Evolutionary conservation across 352 stramenopile species (phyloP).

Genomic region (Pythium aristosporum): DNA sequence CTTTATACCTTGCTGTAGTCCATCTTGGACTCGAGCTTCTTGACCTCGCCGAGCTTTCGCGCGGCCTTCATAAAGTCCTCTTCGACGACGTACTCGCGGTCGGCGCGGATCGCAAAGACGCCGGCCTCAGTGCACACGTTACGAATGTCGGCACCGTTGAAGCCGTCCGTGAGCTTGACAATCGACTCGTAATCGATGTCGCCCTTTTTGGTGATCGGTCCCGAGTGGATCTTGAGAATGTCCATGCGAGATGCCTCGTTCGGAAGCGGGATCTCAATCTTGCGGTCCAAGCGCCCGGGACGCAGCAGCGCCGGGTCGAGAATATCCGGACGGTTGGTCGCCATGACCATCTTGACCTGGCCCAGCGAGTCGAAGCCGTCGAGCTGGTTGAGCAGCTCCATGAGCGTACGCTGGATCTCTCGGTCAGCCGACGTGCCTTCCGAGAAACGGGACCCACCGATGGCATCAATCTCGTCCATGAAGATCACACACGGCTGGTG

Average conservation of each 20-base stretch:
- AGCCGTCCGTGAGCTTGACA: slow-evolving; percentile 98
- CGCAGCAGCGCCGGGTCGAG: slow-evolving; percentile 98
- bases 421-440: slow-evolving; percentile 96
- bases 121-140: slow-evolving; percentile 97
- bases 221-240: slow-evolving; percentile 99
- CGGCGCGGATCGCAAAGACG: slow-evolving; percentile 98
- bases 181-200: slow-evolving; percentile 99
- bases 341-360: slow-evolving; percentile 99
- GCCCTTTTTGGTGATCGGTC: slow-evolving; percentile 97
- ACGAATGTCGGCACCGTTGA: slow-evolving; percentile 99
- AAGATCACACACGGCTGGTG: slow-evolving; percentile 99
- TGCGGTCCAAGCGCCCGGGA: slow-evolving; percentile 97
- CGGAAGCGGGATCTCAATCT: slow-evolving; percentile 99
- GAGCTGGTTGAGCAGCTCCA: slow-evolving; percentile 99
- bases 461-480: slow-evolving; percentile 99
- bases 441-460: slow-evolving; percentile 97
- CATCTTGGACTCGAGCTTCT: slow-evolving; percentile 99
- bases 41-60: slow-evolving; percentile 98
- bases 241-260: slow-evolving; percentile 98
- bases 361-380: slow-evolving; percentile 99
- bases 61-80: slow-evolving; percentile 99
- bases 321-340: slow-evolving; percentile 99
- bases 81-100: slow-evolving; percentile 99
- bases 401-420: slow-evolving; percentile 99
- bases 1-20: slow-evolving; percentile 99